Base-by-base conservation (phyloP, 768 basidiomycete species). In the Lactarius deliciosus region DNA sequence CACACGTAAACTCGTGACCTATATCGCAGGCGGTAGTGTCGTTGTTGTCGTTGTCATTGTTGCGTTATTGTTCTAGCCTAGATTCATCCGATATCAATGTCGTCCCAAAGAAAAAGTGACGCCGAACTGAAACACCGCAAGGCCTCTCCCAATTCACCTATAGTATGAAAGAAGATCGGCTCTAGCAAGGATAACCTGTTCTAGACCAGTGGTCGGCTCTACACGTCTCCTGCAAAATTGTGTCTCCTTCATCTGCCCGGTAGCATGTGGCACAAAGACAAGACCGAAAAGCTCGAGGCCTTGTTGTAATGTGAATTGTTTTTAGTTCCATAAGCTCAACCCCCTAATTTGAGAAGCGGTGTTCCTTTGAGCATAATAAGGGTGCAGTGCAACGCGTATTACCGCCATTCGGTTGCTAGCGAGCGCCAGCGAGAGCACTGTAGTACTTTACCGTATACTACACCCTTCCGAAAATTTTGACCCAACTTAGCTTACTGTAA, bases 321-420 rank as follows among this genome's bases (percentile, higher is more conserved):
- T 59, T 30, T 32, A 25, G 47, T 66, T 50, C 60, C 65, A 62
- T 62, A 57, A 57, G 53, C 20, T 43, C 9, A 20, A 20, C 43
- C 41, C 61, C 65, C 61, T 32, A 54, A 63, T 54, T 63, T 54
- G 30, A 36, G 54, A 66, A 66, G 57, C 54, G 34, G 50, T 58
- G 57, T 36, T 22, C 61, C 57, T 58, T 66, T 50, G 57, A 50
- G 57, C 61, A 66, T 54, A 50, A 57, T 22, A 18, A 50, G 57
- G 18, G 61, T 15, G 22, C 22, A 30, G 22, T 32, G 20, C 55
- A 28, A 43, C 47, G 28, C 16, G 22, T 50, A 60, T 57, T 55
- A 64, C 45, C 50, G 41, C 41, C 41, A 57, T 45, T 55, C 34
- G 65, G 30, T 25, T 40, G 36, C 18, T 28, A 25, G 56, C 45